Conservation (phyloP, 371 early-diverging fungal genomes). For the Sporodiniella umbellata region DNA sequence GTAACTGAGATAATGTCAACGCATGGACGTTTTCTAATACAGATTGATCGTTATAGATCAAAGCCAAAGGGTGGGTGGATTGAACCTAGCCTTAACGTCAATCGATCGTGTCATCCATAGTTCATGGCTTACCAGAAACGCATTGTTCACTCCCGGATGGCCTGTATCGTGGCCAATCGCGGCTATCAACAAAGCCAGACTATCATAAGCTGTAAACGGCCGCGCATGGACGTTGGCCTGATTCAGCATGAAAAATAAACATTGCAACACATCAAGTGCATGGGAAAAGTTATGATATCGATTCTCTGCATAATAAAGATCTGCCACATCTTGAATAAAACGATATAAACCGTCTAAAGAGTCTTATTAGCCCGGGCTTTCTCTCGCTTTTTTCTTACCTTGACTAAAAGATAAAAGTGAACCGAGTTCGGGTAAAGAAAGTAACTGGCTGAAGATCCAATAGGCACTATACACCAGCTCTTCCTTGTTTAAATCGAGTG, state of each 20-base stretch:
- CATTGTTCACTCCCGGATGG: constrained; percentile 82
- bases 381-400: constrained; percentile 37
- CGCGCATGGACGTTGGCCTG: constrained; percentile 62
- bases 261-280: constrained; percentile 83
- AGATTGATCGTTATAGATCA: constrained; percentile 88
- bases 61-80: constrained; percentile 67
- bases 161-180: constrained; percentile 83
- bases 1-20: constrained; percentile 77
- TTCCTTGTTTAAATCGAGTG: constrained; percentile 57
- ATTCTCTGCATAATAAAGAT: constrained; percentile 67
- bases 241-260: constrained; percentile 65
- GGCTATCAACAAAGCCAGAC: constrained; percentile 70
- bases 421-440: constrained; percentile 54
- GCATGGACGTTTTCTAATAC: constrained; percentile 93
- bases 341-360: constrained; percentile 50
- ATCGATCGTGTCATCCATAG: neutral
- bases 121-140: constrained; percentile 52
- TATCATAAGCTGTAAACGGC: constrained; percentile 45
- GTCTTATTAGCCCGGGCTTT: neutral
- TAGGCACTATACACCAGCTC: constrained; percentile 65
- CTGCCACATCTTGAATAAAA: constrained; percentile 57
- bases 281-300: constrained; percentile 86
- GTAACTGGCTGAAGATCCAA: constrained; percentile 61
- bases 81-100: constrained; percentile 10
- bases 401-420: constrained; percentile 34